Conservation (phyloP, 1,284 basidiomycete genomes). For the Ustilago shanxiensis region DNA sequence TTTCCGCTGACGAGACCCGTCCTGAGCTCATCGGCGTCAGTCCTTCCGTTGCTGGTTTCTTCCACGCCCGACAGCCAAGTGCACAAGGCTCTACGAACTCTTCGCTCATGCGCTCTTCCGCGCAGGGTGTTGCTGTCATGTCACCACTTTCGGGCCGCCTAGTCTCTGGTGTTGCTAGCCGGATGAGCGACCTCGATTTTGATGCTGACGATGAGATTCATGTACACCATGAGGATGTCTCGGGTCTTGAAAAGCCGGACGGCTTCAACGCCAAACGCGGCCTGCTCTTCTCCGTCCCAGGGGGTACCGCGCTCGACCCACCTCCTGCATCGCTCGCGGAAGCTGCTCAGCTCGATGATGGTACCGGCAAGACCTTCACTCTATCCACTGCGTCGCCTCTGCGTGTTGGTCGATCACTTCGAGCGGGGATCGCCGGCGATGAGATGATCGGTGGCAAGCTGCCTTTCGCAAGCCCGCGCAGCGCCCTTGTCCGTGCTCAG, state of each 20-base stretch:
- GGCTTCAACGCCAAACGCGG: conserved; percentile 50
- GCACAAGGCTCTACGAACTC: conserved; percentile 37
- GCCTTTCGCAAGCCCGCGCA: conserved; percentile 50
- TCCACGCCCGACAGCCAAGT: conserved; percentile 44
- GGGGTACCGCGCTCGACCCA: conserved; percentile 35
- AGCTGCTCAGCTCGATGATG: conserved; percentile 30
- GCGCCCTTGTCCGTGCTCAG: conserved; percentile 52
- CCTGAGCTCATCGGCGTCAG: conserved; percentile 53
- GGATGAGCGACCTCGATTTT: conserved; percentile 52
- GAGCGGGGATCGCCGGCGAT: conserved; percentile 28
- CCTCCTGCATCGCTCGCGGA: conserved; percentile 48
- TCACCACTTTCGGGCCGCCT: conserved; percentile 52
- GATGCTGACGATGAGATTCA: conserved; percentile 45
- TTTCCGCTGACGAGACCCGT: conserved; percentile 32
- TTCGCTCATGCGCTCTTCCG: conserved; percentile 44
- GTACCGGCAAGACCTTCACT: conserved; percentile 22
- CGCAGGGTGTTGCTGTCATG: conserved; percentile 46
- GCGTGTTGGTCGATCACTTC: conserved; percentile 25
- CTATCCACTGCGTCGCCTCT: conserved; percentile 33
- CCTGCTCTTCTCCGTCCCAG: conserved; percentile 43
- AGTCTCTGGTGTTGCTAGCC: conserved; percentile 31
- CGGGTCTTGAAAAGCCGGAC: conserved; percentile 22
- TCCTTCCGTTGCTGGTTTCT: conserved; percentile 47
- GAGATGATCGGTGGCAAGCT: conserved; percentile 50
- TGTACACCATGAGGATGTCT: conserved; percentile 24